phyloP scores from a whole-genome alignment of 306 rosid genomes.

The Trifolium pratense region DNA sequence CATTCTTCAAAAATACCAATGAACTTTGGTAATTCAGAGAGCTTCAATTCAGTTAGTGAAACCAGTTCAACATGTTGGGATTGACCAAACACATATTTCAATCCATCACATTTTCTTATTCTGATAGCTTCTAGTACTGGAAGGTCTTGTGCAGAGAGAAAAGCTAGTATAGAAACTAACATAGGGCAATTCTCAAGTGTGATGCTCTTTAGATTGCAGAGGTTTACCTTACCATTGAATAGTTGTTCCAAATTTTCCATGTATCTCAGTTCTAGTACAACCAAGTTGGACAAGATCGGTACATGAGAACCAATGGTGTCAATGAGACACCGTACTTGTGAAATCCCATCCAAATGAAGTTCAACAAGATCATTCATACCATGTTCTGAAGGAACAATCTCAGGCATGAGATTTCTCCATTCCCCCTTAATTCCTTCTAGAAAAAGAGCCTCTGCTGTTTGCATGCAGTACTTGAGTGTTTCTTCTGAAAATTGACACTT shows the following conservation, averaged over 20 bases:
- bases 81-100: neutral
- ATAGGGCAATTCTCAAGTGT: accelerated
- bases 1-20: neutral
- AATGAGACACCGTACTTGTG: neutral
- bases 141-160: neutral
- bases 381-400: neutral
- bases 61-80: neutral
- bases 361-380: neutral
- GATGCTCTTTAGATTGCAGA: neutral
- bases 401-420: constrained; percentile 34
- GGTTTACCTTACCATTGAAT: neutral
- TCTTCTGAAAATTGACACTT: neutral
- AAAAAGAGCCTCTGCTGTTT: neutral
- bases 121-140: neutral
- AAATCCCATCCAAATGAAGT: accelerated
- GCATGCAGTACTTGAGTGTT: neutral
- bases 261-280: accelerated
- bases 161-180: neutral
- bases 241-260: constrained; percentile 1
- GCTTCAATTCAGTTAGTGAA: neutral
- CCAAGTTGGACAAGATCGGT: constrained; percentile 22
- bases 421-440: accelerated
- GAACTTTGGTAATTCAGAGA: neutral
- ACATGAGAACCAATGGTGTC: neutral
- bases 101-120: neutral